A percentile compares a stretch with the other conserved stretches of the same genome.
Conservation (phyloP, 2,329 filamentous ascomycete species). For the Zelopaecilomyces penicillatus region DNA sequence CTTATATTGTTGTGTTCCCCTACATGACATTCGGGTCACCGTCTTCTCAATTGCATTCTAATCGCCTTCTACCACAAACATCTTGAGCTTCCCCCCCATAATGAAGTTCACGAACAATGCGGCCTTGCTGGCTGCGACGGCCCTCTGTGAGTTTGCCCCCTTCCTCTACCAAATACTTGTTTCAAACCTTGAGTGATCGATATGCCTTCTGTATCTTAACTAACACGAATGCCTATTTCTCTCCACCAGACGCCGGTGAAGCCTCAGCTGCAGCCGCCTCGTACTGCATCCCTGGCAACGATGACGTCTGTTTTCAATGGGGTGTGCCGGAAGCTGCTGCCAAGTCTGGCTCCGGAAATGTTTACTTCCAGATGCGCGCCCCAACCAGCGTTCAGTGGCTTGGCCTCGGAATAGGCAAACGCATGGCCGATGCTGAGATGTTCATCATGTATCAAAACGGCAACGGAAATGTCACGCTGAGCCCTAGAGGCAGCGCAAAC, state of each 20-base stretch:
- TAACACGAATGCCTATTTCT: not conserved
- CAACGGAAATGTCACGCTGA: conserved; percentile 51
- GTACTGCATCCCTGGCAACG: conserved; percentile 32
- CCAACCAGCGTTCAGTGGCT: conserved; percentile 48
- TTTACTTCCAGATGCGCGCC: conserved; percentile 54
- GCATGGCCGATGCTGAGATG: conserved; percentile 51
- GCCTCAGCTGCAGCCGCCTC: conserved; percentile 20
- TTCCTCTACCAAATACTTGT: not conserved
- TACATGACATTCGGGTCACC: too few species aligned
- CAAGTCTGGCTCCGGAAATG: conserved; percentile 40
- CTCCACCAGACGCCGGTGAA: conserved; percentile 12
- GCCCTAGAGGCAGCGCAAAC: conserved; percentile 41
- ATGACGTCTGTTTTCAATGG: conserved; percentile 45
- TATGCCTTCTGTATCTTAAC: not conserved
- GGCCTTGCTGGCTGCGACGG: conserved; percentile 7
- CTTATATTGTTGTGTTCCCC: too few species aligned
- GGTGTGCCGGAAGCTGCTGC: conserved; percentile 44
- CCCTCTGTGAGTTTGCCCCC: conserved; percentile 10
- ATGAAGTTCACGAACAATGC: conserved; percentile 8
- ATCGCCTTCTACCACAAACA: too few species aligned
- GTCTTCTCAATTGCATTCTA: too few species aligned
- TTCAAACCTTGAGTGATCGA: too few species aligned
- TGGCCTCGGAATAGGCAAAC: conserved; percentile 45
- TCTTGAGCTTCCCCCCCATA: not conserved
- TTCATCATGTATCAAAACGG: conserved; percentile 56